Percentiles rank a stretch among this genome's conserved stretches.
These are phyloP conservation scores for Tetracladium setigerum DNA, from an alignment of 495 filamentous ascomycete species.

Conservation along the genomic window DNA sequence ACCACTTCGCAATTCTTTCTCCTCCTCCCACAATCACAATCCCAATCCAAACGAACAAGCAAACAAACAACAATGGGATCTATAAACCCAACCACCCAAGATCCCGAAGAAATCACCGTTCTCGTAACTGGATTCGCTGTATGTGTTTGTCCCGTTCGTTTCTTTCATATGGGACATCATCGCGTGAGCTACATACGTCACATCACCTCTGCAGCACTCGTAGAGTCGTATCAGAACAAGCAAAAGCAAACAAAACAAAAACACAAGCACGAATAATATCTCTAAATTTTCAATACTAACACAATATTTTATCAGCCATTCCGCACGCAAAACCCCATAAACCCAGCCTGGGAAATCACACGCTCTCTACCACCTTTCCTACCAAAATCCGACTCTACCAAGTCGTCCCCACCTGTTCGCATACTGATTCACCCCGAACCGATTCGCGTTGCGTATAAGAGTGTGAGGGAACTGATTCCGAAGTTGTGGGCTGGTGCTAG, in stretches of 20 bases:
- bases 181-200: background rate
- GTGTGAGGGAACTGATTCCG: constrained; percentile 56
- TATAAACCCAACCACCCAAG: background rate
- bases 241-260: background rate
- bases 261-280: constrained; percentile 3
- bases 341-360: constrained; percentile 68
- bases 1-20: no score
- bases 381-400: constrained; percentile 35
- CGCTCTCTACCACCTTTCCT: constrained; percentile 42
- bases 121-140: constrained; percentile 70
- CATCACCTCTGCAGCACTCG: no score
- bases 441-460: constrained; percentile 60
- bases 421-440: constrained; percentile 45
- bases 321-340: constrained; percentile 51
- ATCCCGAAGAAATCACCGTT: constrained; percentile 52
- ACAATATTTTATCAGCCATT: constrained; percentile 46
- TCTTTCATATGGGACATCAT: background rate
- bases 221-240: constrained; percentile 1
- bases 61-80: background rate
- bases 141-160: constrained; percentile 25
- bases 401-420: constrained; percentile 26
- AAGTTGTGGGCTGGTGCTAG: constrained; percentile 31
- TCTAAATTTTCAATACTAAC: background rate
- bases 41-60: no score
- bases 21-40: no score